A percentile compares a stretch with the other conserved stretches of the same genome.
These are phyloP conservation scores for Trichosporon faecale DNA, from an alignment of 1,284 basidiomycete genomes.

Conservation along the genomic window DNA sequence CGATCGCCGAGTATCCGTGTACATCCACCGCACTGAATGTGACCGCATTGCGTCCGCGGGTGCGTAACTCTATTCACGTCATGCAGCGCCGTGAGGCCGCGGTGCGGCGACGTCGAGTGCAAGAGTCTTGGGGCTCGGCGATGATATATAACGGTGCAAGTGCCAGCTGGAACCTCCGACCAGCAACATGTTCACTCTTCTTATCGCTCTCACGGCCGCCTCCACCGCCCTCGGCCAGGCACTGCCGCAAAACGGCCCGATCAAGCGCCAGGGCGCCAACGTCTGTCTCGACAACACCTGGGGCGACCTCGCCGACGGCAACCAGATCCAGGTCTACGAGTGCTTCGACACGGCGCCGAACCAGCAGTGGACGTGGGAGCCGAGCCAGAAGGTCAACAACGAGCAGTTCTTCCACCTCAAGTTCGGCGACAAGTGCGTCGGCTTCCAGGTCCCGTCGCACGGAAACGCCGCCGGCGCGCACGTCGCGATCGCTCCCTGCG, in stretches of 20 bases:
- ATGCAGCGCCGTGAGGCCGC: background rate
- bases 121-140: background rate
- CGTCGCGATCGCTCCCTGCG: background rate
- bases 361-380: background rate
- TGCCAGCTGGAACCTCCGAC: background rate
- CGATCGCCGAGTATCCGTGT: background rate
- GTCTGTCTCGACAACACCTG: background rate
- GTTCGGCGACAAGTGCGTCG: background rate
- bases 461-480: background rate
- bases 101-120: background rate
- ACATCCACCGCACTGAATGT: background rate
- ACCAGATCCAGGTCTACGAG: conserved; percentile 1
- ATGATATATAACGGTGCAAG: background rate
- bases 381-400: background rate
- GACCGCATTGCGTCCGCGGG: background rate
- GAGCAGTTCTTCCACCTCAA: background rate
- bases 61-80: background rate
- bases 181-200: background rate
- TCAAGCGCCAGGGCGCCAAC: background rate
- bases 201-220: background rate
- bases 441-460: background rate
- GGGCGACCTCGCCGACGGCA: conserved; percentile 2
- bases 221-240: background rate
- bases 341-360: background rate
- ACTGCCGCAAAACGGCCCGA: background rate